Conservation (phyloP, 2,329 filamentous ascomycete genomes). For the Diatrype stigma region DNA sequence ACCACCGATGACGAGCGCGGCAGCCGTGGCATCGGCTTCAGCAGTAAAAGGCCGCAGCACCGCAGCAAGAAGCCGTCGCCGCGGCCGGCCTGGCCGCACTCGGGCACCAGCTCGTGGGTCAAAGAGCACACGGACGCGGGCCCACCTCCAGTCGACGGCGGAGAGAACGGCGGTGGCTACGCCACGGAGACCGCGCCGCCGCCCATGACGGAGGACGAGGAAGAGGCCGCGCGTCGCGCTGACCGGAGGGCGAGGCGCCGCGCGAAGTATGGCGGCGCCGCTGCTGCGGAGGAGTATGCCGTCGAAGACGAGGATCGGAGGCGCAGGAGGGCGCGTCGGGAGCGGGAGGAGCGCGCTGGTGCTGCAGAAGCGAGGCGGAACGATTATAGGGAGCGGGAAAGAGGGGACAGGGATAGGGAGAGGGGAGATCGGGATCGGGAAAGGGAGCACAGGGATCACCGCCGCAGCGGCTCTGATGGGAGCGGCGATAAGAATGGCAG, state of each 20-base stretch:
- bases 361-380: constrained; percentile 34
- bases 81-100: constrained; percentile 53
- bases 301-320: constrained; percentile 41
- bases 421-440: constrained; percentile 1
- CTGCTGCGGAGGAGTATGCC: constrained; percentile 29
- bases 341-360: too few relatives aligned
- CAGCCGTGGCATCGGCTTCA: too few relatives aligned
- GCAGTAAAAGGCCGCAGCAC: too few relatives aligned
- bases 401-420: not conserved
- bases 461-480: constrained; percentile 28
- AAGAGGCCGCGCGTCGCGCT: constrained; percentile 47
- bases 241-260: constrained; percentile 43
- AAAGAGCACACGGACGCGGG: constrained; percentile 61
- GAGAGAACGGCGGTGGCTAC: not conserved
- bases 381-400: constrained; percentile 15
- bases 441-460: constrained; percentile 21
- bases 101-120: constrained; percentile 62
- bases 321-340: constrained; percentile 39
- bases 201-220: constrained; percentile 40
- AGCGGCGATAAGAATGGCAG: constrained; percentile 28
- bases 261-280: constrained; percentile 22
- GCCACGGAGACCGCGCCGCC: constrained; percentile 30
- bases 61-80: constrained; percentile 16
- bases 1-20: constrained; percentile 28
- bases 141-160: constrained; percentile 47